Base-by-base conservation (phyloP, 176 grass and related monocot species). In the Thalia dealbata region DNA sequence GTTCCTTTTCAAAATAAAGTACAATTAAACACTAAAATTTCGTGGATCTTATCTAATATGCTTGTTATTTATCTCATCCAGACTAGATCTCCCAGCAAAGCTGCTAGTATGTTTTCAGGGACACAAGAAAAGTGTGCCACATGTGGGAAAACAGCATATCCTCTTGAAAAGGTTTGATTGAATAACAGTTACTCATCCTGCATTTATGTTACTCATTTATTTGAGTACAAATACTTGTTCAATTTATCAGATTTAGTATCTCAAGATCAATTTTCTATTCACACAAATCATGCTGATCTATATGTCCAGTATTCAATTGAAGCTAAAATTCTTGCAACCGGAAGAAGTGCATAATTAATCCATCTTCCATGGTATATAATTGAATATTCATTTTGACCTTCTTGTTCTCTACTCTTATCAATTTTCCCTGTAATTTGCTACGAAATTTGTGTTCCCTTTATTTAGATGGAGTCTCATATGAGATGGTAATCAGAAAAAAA, bases 91-190 rank as follows among this genome's bases (percentile, higher is more conserved):
- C 90, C 87, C 22, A 99, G 90, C 79, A 99, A 99, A 88, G 90
- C 90, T 26, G 90, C 87, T 0, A 76, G 80, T 45, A 99, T 93
- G 95, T 99, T 99, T 72, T 99, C 87, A 55, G 95, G 95, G 64
- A 99, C 95, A 61, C 95, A 93, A 80, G 95, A 99, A 65, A 99
- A 99, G 73, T 99, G 95, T 72, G 90, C 85, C 75, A 93, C 95
- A 81, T 99, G 95, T 0, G 79, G 81, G 26, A 99, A 93, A 88
- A 99, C 95, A 3, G 95, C 88, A 60, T 99, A 99, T 77, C 95
- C 95, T 85, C 85, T 99, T 55, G 95, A 99, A 74, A 99, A 93
- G 90, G 95, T 99, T 83, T 72, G 51, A 61, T 14, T 6, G 29
- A 35, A 75, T 48, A 6, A 24, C 14, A 38, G 32, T 38, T 38